phyloP scores from a whole-genome alignment of 345 rosid genomes.

The Gossypium herbaceum region DNA sequence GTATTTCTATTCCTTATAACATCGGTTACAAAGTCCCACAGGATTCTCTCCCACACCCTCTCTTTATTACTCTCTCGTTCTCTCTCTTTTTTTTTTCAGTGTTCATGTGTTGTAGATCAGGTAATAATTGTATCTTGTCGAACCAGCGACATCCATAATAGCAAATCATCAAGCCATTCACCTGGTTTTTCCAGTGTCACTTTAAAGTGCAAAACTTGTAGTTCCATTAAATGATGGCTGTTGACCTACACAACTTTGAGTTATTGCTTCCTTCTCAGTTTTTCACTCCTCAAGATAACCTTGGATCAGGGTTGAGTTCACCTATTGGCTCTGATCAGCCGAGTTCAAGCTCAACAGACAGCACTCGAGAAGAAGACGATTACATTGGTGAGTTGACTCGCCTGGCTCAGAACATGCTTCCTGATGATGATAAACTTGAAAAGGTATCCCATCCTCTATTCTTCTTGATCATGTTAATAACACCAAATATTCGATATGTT shows the following conservation, averaged over 20 bases:
- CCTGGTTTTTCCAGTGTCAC: conserved; percentile 1
- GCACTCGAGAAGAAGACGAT: conserved; percentile 44
- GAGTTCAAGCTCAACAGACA: conserved; percentile 34
- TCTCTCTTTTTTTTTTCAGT: neutral
- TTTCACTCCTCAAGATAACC: neutral
- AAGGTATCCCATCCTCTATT: conserved; percentile 14
- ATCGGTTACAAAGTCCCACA: neutral
- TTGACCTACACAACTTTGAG: conserved; percentile 35
- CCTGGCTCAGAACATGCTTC: conserved; percentile 71
- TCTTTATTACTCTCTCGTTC: neutral
- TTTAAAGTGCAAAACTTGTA: neutral
- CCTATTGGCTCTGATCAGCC: conserved; percentile 23
- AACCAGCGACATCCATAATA: conserved; percentile 13
- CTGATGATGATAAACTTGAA: conserved; percentile 38
- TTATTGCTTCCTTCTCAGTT: conserved; percentile 25
- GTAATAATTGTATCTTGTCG: conserved; percentile 16
- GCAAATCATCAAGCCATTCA: conserved; percentile 14
- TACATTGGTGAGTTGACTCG: conserved; percentile 66
- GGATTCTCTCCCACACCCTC: neutral
- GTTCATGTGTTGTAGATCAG: neutral
- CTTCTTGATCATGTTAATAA: neutral
- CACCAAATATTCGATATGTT: neutral
- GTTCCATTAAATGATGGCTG: conserved; percentile 41
- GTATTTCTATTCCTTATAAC: neutral
- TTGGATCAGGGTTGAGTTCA: conserved; percentile 23